These are phyloP conservation scores for Ascochyta viciae-villosae DNA, from an alignment of 2,329 filamentous ascomycete genomes.

Conservation along the genomic window DNA sequence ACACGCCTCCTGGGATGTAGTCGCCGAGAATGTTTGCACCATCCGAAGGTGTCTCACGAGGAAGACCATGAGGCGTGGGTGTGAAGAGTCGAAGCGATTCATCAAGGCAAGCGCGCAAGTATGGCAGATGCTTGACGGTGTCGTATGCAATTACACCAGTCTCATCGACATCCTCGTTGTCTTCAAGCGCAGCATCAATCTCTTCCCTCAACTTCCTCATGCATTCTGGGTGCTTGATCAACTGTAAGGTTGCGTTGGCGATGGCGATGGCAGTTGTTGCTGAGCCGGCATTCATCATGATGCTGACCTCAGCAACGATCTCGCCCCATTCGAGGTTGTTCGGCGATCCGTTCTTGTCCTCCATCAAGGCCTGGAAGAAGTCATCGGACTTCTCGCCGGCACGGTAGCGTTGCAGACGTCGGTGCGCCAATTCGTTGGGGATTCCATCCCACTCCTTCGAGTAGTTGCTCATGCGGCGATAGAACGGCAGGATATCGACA, in stretches of 20 bases:
- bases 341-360: slow-evolving; percentile 54
- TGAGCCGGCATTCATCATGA: slow-evolving; percentile 60
- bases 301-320: slow-evolving; percentile 62
- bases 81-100: slow-evolving; percentile 56
- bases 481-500: slow-evolving; percentile 56
- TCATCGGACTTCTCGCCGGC: slow-evolving; percentile 64
- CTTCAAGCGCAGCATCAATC: slow-evolving; percentile 36
- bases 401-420: slow-evolving; percentile 56
- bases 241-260: slow-evolving; percentile 60
- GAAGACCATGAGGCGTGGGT: slow-evolving; percentile 51
- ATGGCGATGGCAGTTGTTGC: slow-evolving; percentile 63
- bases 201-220: slow-evolving; percentile 36
- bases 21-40: slow-evolving; percentile 39
- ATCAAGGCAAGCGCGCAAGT: slow-evolving; percentile 52
- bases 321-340: slow-evolving; percentile 64
- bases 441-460: slow-evolving; percentile 58
- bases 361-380: slow-evolving; percentile 65
- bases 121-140: slow-evolving; percentile 42
- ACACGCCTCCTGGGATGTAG: slow-evolving; percentile 36
- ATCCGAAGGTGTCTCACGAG: slow-evolving; percentile 42
- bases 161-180: slow-evolving; percentile 36
- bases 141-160: slow-evolving; percentile 36
- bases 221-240: slow-evolving; percentile 57
- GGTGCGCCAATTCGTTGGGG: slow-evolving; percentile 54
- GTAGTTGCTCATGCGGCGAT: slow-evolving; percentile 50